These are phyloP conservation scores for Schizonepeta tenuifolia DNA, from an alignment of 257 asterid species.

Conservation along the genomic window DNA sequence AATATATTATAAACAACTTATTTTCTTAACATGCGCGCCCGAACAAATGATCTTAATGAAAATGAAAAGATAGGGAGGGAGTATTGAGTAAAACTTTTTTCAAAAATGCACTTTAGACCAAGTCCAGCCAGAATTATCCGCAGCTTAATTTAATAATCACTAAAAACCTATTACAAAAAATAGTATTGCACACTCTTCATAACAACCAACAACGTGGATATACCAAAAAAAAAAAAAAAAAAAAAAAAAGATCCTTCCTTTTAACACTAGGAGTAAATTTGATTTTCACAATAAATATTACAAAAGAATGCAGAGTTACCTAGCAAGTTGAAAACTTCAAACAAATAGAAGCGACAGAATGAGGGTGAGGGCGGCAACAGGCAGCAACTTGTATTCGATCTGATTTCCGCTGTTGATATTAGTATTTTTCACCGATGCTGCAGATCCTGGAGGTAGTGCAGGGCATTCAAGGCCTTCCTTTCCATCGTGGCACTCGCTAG, in stretches of 20 bases:
- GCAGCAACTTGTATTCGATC: slow-evolving; percentile 33
- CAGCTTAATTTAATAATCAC: slow-evolving; percentile 10
- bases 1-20: too few relatives aligned
- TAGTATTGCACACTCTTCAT: not conserved
- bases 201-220: slow-evolving; percentile 14
- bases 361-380: slow-evolving; percentile 38
- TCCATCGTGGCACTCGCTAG: slow-evolving; percentile 58
- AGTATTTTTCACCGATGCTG: slow-evolving; percentile 22
- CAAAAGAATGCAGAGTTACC: slow-evolving; percentile 21
- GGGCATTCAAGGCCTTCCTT: slow-evolving; percentile 59
- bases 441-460: slow-evolving; percentile 41
- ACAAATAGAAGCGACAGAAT: slow-evolving; percentile 33
- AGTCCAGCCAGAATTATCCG: not conserved
- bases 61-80: too few relatives aligned
- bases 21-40: too few relatives aligned
- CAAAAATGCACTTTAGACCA: not conserved
- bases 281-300: slow-evolving; percentile 21
- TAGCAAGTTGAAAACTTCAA: slow-evolving; percentile 37
- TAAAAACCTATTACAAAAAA: slow-evolving; percentile 4
- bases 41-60: too few relatives aligned
- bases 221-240: too few relatives aligned
- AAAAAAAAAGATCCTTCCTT: slow-evolving; percentile 15
- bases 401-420: slow-evolving; percentile 27
- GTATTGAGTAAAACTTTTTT: too few relatives aligned
- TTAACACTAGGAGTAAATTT: slow-evolving; percentile 2